Evolutionary conservation across 208 protist species (phyloP), one percentile per base, ranked within the genome.

Genomic region (Herpetomonas tarakana): DNA sequence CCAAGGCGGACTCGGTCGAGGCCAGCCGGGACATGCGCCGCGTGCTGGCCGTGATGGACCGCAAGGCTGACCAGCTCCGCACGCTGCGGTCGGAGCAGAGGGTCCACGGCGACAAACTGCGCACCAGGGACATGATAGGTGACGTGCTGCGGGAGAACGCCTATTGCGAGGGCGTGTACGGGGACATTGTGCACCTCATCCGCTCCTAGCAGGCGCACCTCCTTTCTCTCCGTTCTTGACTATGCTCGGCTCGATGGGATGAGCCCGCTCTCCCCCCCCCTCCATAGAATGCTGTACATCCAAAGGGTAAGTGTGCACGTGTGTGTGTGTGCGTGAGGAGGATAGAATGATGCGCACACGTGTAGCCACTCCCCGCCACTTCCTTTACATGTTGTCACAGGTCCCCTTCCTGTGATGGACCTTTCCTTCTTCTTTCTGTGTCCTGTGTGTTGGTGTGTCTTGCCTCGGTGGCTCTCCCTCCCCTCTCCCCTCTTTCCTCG

Each of bases 161-260:
- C 24, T 88, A 84, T 57, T 93, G 84, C 54, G 81, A 84, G 28
- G 69, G 60, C 38, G 63, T 93, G 27, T 91, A 95, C 74, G 62
- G 45, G 22, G 75, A 86, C 39, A 35, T 95, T 38, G 38, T 89
- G 18, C 68, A 84, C 25, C 45, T 86, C 24, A 58, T 82, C n/a
- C 75, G 71, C 31, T 76, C 63, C 16, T 41, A 14, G 35, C 26
- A 19, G 9, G 9, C 25, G 18, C 14, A 21, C 19, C 12, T 35
- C 51, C 35, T 66, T 58, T 38, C 68, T 52, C 58, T 24, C 18
- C 69, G 62, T 65, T 57, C 59, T 19, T 53, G 50, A n/a, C n/a
- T n/a, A n/a, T n/a, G n/a, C n/a, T n/a, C 4, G 39, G 3, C n/a
- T n/a, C n/a, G n/a, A n/a, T 41, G 6, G 35, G 35, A 41, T 41